These are phyloP conservation scores for Luzula sylvatica DNA, from an alignment of 176 grass and related monocot species.

Conservation along the genomic window DNA sequence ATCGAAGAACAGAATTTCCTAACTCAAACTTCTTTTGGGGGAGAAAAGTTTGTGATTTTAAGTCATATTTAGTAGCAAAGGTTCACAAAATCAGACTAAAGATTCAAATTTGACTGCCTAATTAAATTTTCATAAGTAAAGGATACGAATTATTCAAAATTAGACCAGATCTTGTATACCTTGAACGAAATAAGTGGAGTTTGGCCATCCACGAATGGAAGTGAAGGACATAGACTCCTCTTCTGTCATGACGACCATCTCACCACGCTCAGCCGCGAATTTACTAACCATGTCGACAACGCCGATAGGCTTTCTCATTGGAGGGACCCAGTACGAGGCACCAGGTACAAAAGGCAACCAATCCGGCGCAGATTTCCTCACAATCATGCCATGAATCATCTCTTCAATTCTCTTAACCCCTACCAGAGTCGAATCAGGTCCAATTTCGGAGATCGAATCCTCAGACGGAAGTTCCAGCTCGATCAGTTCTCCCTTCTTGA, in stretches of 20 bases:
- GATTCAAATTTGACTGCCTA: too few species aligned
- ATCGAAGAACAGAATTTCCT: too few species aligned
- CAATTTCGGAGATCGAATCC: slow-evolving; percentile 17
- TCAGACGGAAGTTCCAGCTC: slow-evolving; percentile 53
- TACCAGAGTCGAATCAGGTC: slow-evolving; percentile 16
- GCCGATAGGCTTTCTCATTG: slow-evolving; percentile 30
- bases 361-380: slow-evolving; percentile 57
- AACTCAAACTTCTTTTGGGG: too few species aligned
- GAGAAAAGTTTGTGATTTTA: too few species aligned
- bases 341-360: slow-evolving; percentile 94
- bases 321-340: slow-evolving; percentile 77
- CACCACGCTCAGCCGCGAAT: slow-evolving; percentile 17
- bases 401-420: slow-evolving; percentile 65
- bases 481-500: slow-evolving; percentile 43
- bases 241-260: slow-evolving; percentile 28
- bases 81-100: too few species aligned
- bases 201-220: slow-evolving; percentile 47
- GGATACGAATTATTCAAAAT: not conserved
- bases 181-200: slow-evolving; percentile 48
- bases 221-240: slow-evolving; percentile 59
- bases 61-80: too few species aligned
- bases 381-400: slow-evolving; percentile 52
- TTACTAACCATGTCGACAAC: slow-evolving; percentile 35
- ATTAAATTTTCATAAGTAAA: too few species aligned
- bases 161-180: slow-evolving; percentile 30